Evolutionary conservation across 805 yeast genomes (phyloP).

Genomic region (Candida nitratophila): DNA sequence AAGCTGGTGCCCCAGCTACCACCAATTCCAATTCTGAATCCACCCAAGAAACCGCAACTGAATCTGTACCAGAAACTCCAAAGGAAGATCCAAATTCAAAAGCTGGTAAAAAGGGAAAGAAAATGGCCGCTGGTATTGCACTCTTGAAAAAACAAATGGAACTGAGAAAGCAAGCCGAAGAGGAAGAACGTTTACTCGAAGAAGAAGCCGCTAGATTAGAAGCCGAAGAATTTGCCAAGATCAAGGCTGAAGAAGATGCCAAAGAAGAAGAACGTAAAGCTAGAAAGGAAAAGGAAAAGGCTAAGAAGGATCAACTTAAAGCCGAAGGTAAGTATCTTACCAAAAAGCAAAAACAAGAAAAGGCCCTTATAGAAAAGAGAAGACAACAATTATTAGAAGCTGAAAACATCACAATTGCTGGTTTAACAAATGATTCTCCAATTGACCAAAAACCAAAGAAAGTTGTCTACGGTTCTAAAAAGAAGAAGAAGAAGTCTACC

Average conservation of each 20-base stretch:
- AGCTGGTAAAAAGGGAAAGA: slow-evolving; percentile 56
- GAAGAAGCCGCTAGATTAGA: slow-evolving; percentile 56
- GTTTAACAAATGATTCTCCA: slow-evolving; percentile 36
- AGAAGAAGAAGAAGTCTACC: slow-evolving; percentile 38
- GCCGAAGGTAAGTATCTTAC: slow-evolving; percentile 94
- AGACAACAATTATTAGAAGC: slow-evolving; percentile 75
- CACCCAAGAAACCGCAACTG: slow-evolving; percentile 9
- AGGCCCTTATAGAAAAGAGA: slow-evolving; percentile 79
- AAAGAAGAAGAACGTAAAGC: slow-evolving; percentile 51
- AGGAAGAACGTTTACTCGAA: slow-evolving; percentile 63
- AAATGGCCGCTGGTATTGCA: slow-evolving; percentile 85
- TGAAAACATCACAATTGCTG: slow-evolving; percentile 69
- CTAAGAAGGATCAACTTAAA: slow-evolving; percentile 78
- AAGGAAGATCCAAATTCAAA: slow-evolving; percentile 33
- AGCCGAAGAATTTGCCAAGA: slow-evolving; percentile 42
- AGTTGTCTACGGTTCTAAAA: slow-evolving; percentile 66
- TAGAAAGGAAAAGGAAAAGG: slow-evolving; percentile 83
- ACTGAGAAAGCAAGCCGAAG: slow-evolving; percentile 80
- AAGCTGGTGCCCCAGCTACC: slow-evolving; percentile 30
- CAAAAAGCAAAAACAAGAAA: slow-evolving; percentile 92
- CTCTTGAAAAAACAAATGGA: slow-evolving; percentile 88
- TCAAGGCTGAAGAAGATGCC: slow-evolving; percentile 57
- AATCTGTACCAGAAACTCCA: slow-evolving; percentile 28
- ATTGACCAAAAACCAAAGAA: slow-evolving; percentile 46
- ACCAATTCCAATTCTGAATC: slow-evolving; percentile 19